Evolutionary conservation across 129 eudicot species (phyloP).

Genomic region (Scalesia atractyloides): DNA sequence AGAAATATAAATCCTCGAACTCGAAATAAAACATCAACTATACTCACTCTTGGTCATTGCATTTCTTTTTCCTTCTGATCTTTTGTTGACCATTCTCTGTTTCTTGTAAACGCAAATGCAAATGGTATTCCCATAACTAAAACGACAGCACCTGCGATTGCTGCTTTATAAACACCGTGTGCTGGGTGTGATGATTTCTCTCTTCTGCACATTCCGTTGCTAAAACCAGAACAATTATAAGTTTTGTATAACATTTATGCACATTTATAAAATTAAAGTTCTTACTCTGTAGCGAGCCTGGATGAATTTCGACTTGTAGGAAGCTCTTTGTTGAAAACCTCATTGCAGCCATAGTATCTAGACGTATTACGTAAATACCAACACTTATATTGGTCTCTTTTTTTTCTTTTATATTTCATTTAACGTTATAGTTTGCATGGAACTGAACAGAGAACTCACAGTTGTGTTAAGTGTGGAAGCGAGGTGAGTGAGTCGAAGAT

Average conservation of each 20-base stretch:
- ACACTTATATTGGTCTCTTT: conserved; percentile 13
- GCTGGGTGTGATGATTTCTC: conserved; percentile 40
- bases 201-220: conserved; percentile 55
- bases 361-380: conserved; percentile 7
- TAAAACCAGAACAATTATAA: conserved; percentile 32
- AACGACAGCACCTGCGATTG: conserved; percentile 48
- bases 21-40: background rate
- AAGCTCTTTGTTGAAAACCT: conserved; percentile 44
- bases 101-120: conserved; percentile 49
- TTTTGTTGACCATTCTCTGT: conserved; percentile 30
- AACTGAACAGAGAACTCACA: conserved; percentile 54
- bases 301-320: conserved; percentile 45
- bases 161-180: conserved; percentile 42
- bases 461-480: conserved; percentile 50
- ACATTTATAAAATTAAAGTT: conserved; percentile 10
- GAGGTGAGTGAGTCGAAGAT: conserved; percentile 51
- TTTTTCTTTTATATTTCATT: background rate
- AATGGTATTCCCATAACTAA: conserved; percentile 39
- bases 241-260: conserved; percentile 9
- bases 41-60: conserved; percentile 70
- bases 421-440: conserved; percentile 6
- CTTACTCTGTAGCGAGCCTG: conserved; percentile 71
- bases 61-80: conserved; percentile 39
- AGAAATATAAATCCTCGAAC: background rate
- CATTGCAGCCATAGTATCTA: conserved; percentile 77